Conservation (phyloP, 2,329 filamentous ascomycete genomes). For the Aspergillus bombycis region DNA sequence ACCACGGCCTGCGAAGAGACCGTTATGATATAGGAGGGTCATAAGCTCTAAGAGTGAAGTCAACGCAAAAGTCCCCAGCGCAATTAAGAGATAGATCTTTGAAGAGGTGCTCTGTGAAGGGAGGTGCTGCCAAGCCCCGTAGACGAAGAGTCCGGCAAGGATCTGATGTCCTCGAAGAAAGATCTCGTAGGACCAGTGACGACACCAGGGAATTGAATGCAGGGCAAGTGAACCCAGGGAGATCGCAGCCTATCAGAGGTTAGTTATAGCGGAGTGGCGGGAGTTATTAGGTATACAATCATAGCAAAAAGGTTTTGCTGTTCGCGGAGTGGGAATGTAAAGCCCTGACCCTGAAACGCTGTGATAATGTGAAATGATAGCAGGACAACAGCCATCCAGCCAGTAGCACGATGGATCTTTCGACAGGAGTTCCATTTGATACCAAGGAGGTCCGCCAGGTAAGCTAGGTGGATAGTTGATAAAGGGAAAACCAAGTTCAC, state of each 20-base stretch:
- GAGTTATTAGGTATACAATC: slow-evolving; percentile 15
- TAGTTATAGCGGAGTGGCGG: slow-evolving; percentile 5
- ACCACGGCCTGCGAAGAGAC: slow-evolving; percentile 22
- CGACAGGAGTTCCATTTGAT: slow-evolving; percentile 9
- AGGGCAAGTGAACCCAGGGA: slow-evolving; percentile 23
- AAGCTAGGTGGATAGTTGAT: slow-evolving; percentile 21
- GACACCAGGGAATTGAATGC: slow-evolving; percentile 24
- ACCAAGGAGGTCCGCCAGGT: slow-evolving; percentile 3
- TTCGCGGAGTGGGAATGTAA: slow-evolving; percentile 16
- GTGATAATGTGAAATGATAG: slow-evolving; percentile 23
- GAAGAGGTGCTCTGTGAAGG: slow-evolving; percentile 9
- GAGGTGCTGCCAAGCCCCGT: slow-evolving; percentile 27
- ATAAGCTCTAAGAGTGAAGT: slow-evolving; percentile 22
- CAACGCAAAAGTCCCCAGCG: slow-evolving; percentile 21
- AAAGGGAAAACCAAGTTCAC: slow-evolving; percentile 28
- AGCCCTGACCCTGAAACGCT: slow-evolving; percentile 10
- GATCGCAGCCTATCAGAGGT: slow-evolving; percentile 18
- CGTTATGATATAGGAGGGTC: slow-evolving; percentile 24
- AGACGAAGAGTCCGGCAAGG: slow-evolving; percentile 23
- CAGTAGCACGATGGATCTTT: slow-evolving; percentile 22
- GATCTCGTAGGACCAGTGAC: slow-evolving; percentile 27
- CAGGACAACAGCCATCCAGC: slow-evolving; percentile 24
- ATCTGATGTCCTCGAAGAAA: slow-evolving; percentile 29
- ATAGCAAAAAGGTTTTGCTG: slow-evolving; percentile 23
- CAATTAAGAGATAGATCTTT: slow-evolving; percentile 24